Evolutionary conservation across 2,329 filamentous ascomycete genomes (phyloP).

Genomic region (Ascochyta lentis): DNA sequence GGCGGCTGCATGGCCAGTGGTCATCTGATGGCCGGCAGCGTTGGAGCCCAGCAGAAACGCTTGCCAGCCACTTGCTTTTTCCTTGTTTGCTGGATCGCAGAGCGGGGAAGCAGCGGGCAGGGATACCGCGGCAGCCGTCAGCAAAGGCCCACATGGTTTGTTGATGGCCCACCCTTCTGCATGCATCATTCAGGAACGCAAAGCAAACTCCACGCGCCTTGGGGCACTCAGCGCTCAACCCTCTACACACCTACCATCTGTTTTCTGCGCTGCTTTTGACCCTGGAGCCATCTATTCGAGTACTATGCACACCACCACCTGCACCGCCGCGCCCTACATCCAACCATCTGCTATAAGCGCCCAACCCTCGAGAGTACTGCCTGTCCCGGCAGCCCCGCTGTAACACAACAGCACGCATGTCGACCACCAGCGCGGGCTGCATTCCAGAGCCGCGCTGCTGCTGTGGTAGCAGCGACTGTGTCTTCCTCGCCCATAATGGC

Average conservation of each 20-base stretch:
- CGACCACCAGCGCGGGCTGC: conserved; percentile 30
- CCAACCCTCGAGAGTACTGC: conserved; percentile 12
- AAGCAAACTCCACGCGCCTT: conserved; percentile 15
- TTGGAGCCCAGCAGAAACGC: background rate
- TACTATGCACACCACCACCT: conserved; percentile 27
- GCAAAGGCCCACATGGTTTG: conserved; percentile 5
- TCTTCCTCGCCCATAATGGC: conserved; percentile 81
- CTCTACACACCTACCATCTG: conserved; percentile 20
- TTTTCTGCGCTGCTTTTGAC: conserved; percentile 14
- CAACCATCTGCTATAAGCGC: conserved; percentile 11
- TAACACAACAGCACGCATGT: conserved; percentile 26
- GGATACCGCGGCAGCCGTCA: conserved; percentile 15
- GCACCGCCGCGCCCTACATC: conserved; percentile 7
- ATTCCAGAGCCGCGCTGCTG: conserved; percentile 67
- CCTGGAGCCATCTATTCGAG: conserved; percentile 18
- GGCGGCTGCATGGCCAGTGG: conserved; percentile 10
- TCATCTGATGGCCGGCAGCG: background rate
- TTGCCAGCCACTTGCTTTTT: conserved; percentile 1
- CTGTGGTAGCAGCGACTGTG: conserved; percentile 81
- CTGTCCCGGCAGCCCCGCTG: conserved; percentile 25
- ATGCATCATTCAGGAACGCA: conserved; percentile 19
- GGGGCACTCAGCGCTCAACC: conserved; percentile 9
- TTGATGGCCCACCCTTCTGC: conserved; percentile 15
- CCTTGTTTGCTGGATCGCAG: conserved; percentile 7
- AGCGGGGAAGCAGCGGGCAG: conserved; percentile 20